phyloP scores from a whole-genome alignment of 805 yeast genomes.

The Pichia rugopelliculosa region DNA sequence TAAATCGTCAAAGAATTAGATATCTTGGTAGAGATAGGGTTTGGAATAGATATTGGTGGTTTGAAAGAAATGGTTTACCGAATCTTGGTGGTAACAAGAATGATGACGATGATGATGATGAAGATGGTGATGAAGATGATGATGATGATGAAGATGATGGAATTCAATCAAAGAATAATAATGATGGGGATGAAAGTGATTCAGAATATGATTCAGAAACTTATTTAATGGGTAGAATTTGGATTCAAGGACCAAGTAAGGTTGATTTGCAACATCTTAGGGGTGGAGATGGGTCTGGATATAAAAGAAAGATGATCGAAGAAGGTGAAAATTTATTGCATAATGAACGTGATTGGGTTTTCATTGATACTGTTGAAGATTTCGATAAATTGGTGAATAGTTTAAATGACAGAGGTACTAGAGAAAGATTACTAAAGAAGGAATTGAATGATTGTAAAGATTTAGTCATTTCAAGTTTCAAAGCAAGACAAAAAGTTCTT shows the following conservation, averaged over 20 bases:
- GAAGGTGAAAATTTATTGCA: constrained; percentile 48
- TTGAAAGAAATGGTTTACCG: constrained; percentile 79
- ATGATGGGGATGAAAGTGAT: constrained; percentile 34
- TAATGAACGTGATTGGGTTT: constrained; percentile 58
- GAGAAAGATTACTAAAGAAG: constrained; percentile 61
- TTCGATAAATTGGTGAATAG: constrained; percentile 50
- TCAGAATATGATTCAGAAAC: constrained; percentile 45
- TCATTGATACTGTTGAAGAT: constrained; percentile 53
- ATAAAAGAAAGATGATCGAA: constrained; percentile 59
- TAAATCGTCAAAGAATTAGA: constrained; percentile 71
- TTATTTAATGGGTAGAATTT: constrained; percentile 73
- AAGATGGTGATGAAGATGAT: constrained; percentile 30
- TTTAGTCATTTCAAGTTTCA: constrained; percentile 46
- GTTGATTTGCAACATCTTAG: constrained; percentile 38
- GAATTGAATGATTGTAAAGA: constrained; percentile 51
- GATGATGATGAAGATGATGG: constrained; percentile 41
- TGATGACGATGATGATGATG: constrained; percentile 25
- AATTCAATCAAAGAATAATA: constrained; percentile 22
- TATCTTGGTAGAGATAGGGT: constrained; percentile 76
- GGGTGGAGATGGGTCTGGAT: constrained; percentile 30
- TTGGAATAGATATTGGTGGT: constrained; percentile 92
- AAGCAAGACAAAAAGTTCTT: constrained; percentile 50
- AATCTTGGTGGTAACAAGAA: constrained; percentile 22
- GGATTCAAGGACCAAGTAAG: constrained; percentile 84
- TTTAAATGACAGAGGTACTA: constrained; percentile 67